These are phyloP conservation scores for Aurinia saxatilis DNA, from an alignment of 345 rosid genomes.

Conservation along the genomic window DNA sequence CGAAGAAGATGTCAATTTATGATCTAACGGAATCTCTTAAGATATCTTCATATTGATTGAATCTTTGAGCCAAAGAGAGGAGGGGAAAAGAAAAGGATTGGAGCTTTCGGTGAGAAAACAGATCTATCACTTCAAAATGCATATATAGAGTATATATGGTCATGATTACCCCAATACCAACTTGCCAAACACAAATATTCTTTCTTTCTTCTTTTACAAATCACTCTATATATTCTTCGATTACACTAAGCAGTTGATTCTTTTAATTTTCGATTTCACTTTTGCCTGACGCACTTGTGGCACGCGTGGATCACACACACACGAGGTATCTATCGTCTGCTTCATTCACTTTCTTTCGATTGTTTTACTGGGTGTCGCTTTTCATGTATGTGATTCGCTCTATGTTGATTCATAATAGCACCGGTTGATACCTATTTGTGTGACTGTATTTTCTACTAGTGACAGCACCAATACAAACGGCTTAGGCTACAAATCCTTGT, in stretches of 20 bases:
- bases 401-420: neutral
- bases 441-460: too few relatives aligned
- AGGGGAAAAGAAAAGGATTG: neutral
- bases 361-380: neutral
- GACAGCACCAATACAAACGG: too few relatives aligned
- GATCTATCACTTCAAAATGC: neutral
- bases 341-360: neutral
- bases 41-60: neutral
- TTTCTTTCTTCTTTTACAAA: neutral
- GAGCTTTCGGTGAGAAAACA: constrained; percentile 30
- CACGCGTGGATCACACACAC: neutral
- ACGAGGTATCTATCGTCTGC: neutral
- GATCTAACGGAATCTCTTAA: constrained; percentile 7
- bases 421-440: too few relatives aligned
- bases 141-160: neutral
- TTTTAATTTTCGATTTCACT: neutral
- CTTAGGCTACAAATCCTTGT: too few relatives aligned
- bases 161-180: constrained; percentile 17
- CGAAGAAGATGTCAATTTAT: neutral
- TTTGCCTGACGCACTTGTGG: neutral
- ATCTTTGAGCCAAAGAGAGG: neutral
- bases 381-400: neutral
- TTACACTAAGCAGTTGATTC: neutral
- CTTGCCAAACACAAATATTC: constrained; percentile 24
- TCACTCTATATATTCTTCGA: neutral